Base-by-base conservation (phyloP, 179 eudicot species). In the Amaranthus tricolor region DNA sequence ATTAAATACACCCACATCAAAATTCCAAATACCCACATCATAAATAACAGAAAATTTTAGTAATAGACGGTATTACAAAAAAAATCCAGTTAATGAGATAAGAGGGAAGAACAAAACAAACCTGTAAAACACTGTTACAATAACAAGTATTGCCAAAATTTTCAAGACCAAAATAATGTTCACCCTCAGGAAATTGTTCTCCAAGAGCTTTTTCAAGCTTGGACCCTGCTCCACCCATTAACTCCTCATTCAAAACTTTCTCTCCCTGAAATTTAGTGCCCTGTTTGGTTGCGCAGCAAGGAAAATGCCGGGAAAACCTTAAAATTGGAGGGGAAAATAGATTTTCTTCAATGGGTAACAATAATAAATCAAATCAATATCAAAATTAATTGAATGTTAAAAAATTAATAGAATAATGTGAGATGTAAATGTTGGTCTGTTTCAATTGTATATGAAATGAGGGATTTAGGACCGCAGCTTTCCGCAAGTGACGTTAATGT, bases 101-200 rank as follows among this genome's bases (percentile, higher is more conserved):
- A 5, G 31, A 2, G 20, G 52, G 51, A 43, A 9, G 60, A 2
- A 13, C n/a, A 44, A 43, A 4, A 55, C 5, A 74, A 49, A 93
- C 98, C 98, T 93, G 98, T 71, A 93, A 84, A 73, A 93, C 98
- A 74, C 94, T 89, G 82, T 93, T 93, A 81, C 98, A 93, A 77
- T 93, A 93, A 80, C 98, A 93, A 77, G 98, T 93, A 50, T 93
- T 93, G 77, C 98, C 96, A 73, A 93, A 93, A 78, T 93, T 93
- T 76, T 93, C 98, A 78, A 93, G 84, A 21, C 98, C 97, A 60
- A 93, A 91, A 71, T 89, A 93, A 7, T 93, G 86, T 61, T 93
- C 97, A 76, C 97, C 98, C 83, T 93, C 98, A 11, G 98, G 98
- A 72, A 93, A 93, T 52, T 93, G 98, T 80, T 93, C 98, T 60